Base-by-base conservation (phyloP, 2,329 filamentous ascomycete genomes). In the Aspergillus quadricinctus region DNA sequence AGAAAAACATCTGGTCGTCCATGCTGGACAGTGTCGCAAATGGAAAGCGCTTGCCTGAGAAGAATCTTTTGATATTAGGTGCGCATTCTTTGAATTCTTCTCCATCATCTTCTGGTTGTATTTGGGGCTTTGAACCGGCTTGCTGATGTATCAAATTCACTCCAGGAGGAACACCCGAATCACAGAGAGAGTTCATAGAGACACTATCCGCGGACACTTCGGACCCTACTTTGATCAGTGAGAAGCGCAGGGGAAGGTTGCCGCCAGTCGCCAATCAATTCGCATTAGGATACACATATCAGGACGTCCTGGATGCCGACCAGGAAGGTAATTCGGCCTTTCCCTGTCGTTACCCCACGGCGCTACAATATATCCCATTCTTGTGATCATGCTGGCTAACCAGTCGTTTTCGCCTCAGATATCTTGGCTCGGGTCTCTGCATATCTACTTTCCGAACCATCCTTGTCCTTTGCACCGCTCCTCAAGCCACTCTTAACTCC, bases 271-370 rank as follows among this genome's bases (percentile, higher is more conserved):
- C 92, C 54, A 97, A 97, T 70, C 89, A 88, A 70, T 96, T 96
- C 74, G 92, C 92, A 10, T 78, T 97, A 57, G 92, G 92, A 52
- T 97, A 97, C 72, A 96, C 92, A 53, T 97, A 96, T 76, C 91
- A 95, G 72, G 91, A 97, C 75, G 91, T 97, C 40, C 81, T 96
- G 40, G 92, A 97, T 74, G 88, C 90, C 55, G 92, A 97, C 71
- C 92, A 96, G 73, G 93, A 97, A 80, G 90, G 90, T 92, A 55
- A 75, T 57, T 74, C 67, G 41, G 21, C 25, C 31, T 45, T 23
- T 21, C 5, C 27, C 14, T 23, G 40, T 27, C 21, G 7, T 14
- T 14, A 46, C 21, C 21, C 21, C 43, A 46, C 43, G 3, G 11
- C 23, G 43, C 10, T 46, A 7, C 10, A 11, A 14, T 7, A 4